These are phyloP conservation scores for Chlorella sp. DNA, from an alignment of 139 green algal genomes.

Conservation along the genomic window DNA sequence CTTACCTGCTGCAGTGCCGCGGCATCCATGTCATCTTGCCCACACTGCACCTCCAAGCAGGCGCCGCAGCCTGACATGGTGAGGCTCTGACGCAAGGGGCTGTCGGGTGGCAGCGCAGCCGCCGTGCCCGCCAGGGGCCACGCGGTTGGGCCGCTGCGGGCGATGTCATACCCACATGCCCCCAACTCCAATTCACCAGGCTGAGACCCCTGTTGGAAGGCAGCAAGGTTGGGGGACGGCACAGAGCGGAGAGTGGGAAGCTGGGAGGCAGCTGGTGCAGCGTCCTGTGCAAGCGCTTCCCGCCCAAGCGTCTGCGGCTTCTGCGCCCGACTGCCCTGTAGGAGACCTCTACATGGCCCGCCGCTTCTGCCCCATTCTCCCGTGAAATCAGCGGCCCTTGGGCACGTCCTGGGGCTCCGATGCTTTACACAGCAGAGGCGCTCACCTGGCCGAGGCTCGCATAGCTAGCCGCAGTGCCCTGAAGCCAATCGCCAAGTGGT, in stretches of 20 bases:
- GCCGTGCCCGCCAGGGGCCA: not conserved
- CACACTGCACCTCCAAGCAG: constrained; percentile 28
- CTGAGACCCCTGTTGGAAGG: too few species aligned
- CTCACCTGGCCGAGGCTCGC: not conserved
- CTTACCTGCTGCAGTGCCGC: not conserved
- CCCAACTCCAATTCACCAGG: not conserved
- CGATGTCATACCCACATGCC: not conserved
- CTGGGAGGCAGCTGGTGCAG: too few species aligned
- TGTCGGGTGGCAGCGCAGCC: not conserved
- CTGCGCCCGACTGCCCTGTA: too few species aligned
- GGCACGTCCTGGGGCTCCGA: too few species aligned
- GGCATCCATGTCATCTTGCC: not conserved
- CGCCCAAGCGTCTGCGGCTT: too few species aligned
- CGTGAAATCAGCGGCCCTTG: too few species aligned
- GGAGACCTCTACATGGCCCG: too few species aligned
- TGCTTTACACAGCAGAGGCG: not conserved
- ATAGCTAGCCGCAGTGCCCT: not conserved
- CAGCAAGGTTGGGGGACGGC: too few species aligned
- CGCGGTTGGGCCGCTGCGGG: not conserved
- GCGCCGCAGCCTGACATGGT: constrained; percentile 10
- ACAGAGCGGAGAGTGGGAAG: too few species aligned
- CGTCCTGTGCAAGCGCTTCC: too few species aligned
- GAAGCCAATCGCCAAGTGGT: not conserved
- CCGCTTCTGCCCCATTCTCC: too few species aligned
- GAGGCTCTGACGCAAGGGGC: not conserved